phyloP scores from a whole-genome alignment of 192 early-diverging fungal species.

The Dimargaris verticillata region DNA sequence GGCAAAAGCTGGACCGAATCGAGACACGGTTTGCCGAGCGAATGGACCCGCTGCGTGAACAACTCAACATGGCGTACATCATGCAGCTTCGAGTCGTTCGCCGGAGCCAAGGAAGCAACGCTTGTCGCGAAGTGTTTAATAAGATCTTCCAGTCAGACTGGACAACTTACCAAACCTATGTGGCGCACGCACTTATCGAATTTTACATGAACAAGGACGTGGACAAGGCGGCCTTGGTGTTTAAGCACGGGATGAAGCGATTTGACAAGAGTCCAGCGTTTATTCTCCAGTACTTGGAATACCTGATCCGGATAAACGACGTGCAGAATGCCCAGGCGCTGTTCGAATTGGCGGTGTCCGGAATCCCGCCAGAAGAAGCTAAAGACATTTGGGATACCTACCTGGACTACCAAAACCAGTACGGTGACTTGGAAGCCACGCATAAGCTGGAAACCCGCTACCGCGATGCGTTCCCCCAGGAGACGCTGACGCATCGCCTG shows the following conservation, averaged over 20 bases:
- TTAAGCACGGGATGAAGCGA: constrained; percentile 71
- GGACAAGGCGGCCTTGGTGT: constrained; percentile 68
- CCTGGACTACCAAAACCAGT: constrained; percentile 70
- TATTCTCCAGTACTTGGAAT: constrained; percentile 70
- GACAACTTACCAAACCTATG: constrained; percentile 73
- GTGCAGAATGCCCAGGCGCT: constrained; percentile 80
- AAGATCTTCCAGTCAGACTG: constrained; percentile 54
- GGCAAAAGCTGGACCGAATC: constrained; percentile 23
- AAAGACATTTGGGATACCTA: constrained; percentile 67
- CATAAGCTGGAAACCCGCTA: constrained; percentile 62
- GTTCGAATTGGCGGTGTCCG: constrained; percentile 75
- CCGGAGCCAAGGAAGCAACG: constrained; percentile 58
- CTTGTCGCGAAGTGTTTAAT: constrained; percentile 57
- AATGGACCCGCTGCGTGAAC: constrained; percentile 25
- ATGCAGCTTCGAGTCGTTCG: constrained; percentile 72
- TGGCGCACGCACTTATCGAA: constrained; percentile 83
- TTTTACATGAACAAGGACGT: constrained; percentile 78
- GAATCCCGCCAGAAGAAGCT: constrained; percentile 47
- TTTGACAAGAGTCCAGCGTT: constrained; percentile 59
- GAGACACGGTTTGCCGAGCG: constrained; percentile 22
- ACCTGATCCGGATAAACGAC: constrained; percentile 76
- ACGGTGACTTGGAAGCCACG: constrained; percentile 65
- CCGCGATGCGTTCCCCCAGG: constrained; percentile 53
- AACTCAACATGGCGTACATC: constrained; percentile 62
- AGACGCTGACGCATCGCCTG: constrained; percentile 38